Base-by-base conservation (phyloP, 345 rosid species). In the Populus simonii region DNA sequence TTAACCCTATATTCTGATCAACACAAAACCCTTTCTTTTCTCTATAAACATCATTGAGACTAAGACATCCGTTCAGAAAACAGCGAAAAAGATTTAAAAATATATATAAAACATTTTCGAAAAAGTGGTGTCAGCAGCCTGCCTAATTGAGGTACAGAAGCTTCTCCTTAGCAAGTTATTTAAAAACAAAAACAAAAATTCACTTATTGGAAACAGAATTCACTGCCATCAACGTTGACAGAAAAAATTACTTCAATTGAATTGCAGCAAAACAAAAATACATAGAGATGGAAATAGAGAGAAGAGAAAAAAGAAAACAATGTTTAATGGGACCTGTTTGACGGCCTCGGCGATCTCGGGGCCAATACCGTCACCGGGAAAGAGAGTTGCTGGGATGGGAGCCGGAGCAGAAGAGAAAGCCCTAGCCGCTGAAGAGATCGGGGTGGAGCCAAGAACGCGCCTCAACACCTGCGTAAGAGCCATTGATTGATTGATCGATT, bases 351-450 rank as follows among this genome's bases (percentile, higher is more conserved):
- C 98, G 85, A 96, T 96, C 89, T 96, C 99, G 55, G 99, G 99
- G 79, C 99, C 99, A 84, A 95, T 92, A 70, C 98, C 99, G 63
- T 96, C 98, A 74, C 98, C 99, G 57, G 99, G 98, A 80, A 96
- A 96, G 73, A 96, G 93, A 43, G 99, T 96, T 83, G 96, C 98
- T 17, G 83, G 83, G 86, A 96, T 96, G 74, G 92, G 88, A 77
- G 83, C 51, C 33, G 86, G 10, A 53, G 88, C 84, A 5, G 91
- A 86, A 41, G 84, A 92, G 85, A 89, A 91, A 86, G 87, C 82
- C 82, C 93, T 87, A 33, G 90, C 66, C 9, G 78, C 75, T 2
- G 67, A 71, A 0, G 80, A 16, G 77, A 85, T 80, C 82, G 51
- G 82, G 23, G 55, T 43, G 15, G 70, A 43, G n/a, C 63, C 83